These are phyloP conservation scores for Meyerozyma athensensis DNA, from an alignment of 1,139 yeast genomes.

Conservation along the genomic window DNA sequence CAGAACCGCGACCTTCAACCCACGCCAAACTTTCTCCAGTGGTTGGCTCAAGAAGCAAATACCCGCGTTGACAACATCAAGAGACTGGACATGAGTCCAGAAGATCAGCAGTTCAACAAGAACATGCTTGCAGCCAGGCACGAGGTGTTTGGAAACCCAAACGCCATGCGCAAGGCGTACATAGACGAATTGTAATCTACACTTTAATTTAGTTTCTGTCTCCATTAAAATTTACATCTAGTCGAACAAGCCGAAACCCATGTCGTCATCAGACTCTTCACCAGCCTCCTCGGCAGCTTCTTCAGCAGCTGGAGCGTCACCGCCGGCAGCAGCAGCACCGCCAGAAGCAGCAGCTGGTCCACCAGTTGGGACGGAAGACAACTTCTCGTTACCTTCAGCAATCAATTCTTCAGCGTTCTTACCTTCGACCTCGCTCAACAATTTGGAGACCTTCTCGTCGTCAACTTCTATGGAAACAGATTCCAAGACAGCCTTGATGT, in stretches of 20 bases:
- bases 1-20: conserved; percentile 21
- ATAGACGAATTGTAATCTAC: conserved; percentile 53
- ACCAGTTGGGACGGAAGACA: conserved; percentile 96
- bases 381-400: conserved; percentile 93
- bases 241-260: conserved; percentile 54
- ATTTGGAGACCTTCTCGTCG: conserved; percentile 78
- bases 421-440: conserved; percentile 91
- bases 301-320: conserved; percentile 64
- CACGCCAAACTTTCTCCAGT: conserved; percentile 41
- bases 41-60: conserved; percentile 58
- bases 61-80: conserved; percentile 24
- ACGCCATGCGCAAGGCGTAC: conserved; percentile 56
- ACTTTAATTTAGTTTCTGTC: background rate
- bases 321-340: conserved; percentile 64
- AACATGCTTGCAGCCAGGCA: conserved; percentile 59
- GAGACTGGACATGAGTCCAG: conserved; percentile 25
- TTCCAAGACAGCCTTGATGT: conserved; percentile 82
- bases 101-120: conserved; percentile 36
- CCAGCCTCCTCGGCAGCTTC: conserved; percentile 63
- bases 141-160: conserved; percentile 72
- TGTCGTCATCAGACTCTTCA: conserved; percentile 47
- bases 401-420: conserved; percentile 88
- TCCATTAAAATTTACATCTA: conserved; percentile 18
- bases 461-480: conserved; percentile 96
- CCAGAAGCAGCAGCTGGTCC: conserved; percentile 84